Conservation (phyloP, 805 yeast species). For the Saturnispora galanensis region DNA sequence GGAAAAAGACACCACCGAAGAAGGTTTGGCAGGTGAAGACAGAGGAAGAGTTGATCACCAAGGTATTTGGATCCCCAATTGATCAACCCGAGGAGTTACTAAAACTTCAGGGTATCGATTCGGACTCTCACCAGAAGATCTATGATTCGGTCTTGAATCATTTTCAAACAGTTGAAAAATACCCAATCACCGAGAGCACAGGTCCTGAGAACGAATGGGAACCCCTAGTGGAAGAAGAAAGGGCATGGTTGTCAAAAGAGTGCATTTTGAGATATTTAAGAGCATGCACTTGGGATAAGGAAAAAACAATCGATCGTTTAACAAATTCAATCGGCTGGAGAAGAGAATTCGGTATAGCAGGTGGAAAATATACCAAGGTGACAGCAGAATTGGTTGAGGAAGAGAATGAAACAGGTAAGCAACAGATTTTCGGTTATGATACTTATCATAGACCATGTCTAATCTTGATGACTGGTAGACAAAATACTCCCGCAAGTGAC, state of each 20-base stretch:
- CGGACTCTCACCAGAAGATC: conserved; percentile 44
- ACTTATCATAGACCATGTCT: conserved; percentile 86
- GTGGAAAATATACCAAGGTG: conserved; percentile 38
- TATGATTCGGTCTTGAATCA: conserved; percentile 50
- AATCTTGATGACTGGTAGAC: conserved; percentile 87
- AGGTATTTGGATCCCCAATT: conserved; percentile 50
- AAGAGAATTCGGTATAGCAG: conserved; percentile 74
- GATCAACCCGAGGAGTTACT: conserved; percentile 37
- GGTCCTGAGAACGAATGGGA: conserved; percentile 24
- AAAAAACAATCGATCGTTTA: conserved; percentile 62
- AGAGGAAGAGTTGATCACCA: conserved; percentile 15
- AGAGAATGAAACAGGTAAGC: conserved; percentile 90
- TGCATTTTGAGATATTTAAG: conserved; percentile 82
- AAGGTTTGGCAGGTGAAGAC: conserved; percentile 23
- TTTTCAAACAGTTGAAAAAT: conserved; percentile 39
- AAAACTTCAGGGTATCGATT: conserved; percentile 22
- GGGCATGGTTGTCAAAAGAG: conserved; percentile 85
- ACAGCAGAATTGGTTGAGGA: conserved; percentile 42
- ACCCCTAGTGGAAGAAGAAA: conserved; percentile 44
- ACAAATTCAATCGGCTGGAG: conserved; percentile 82
- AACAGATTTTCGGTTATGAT: conserved; percentile 82
- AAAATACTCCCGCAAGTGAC: conserved; percentile 84
- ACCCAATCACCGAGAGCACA: conserved; percentile 40
- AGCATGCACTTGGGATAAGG: conserved; percentile 81
- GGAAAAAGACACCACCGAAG: conserved; percentile 15